Conservation (phyloP, 2,329 filamentous ascomycete species). For the Cercospora zeae-maydis region DNA sequence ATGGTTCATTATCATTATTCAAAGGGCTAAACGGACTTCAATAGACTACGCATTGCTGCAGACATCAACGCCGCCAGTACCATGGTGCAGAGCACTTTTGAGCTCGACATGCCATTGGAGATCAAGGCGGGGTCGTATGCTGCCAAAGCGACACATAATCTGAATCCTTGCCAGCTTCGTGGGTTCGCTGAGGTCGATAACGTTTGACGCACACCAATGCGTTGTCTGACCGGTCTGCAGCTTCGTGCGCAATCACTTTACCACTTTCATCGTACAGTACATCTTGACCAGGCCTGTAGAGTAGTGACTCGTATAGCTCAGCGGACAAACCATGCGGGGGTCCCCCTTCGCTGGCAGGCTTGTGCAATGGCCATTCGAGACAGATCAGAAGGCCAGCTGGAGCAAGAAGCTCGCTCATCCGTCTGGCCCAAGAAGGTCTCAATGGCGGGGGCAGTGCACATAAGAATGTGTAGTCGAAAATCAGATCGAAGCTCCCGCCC, state of each 20-base stretch:
- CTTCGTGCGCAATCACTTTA: constrained; percentile 39
- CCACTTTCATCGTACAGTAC: constrained; percentile 59
- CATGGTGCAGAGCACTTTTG: not conserved
- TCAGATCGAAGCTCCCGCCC: constrained; percentile 57
- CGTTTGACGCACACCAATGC: constrained; percentile 48
- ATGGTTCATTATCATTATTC: not conserved
- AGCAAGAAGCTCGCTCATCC: constrained; percentile 54
- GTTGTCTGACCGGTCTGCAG: constrained; percentile 45
- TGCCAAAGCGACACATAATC: constrained; percentile 52
- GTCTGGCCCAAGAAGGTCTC: constrained; percentile 56
- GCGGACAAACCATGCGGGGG: constrained; percentile 70
- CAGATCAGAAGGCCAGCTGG: constrained; percentile 55
- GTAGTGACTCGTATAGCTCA: constrained; percentile 67
- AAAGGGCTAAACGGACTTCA: not conserved
- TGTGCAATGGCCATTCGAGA: constrained; percentile 70
- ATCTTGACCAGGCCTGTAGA: constrained; percentile 65
- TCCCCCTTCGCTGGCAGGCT: constrained; percentile 54
- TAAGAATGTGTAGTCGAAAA: constrained; percentile 64
- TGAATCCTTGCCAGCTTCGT: constrained; percentile 51
- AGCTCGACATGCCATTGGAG: not conserved
- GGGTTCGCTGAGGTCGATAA: constrained; percentile 56
- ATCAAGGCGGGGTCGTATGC: constrained; percentile 23
- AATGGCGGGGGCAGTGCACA: constrained; percentile 55
- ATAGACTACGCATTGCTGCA: not conserved
- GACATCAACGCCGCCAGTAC: not conserved